Percentiles rank a stretch among this genome's conserved stretches.
These are phyloP conservation scores for Eragrostis curvula DNA, from an alignment of 176 grass and related monocot genomes.

Conservation along the genomic window DNA sequence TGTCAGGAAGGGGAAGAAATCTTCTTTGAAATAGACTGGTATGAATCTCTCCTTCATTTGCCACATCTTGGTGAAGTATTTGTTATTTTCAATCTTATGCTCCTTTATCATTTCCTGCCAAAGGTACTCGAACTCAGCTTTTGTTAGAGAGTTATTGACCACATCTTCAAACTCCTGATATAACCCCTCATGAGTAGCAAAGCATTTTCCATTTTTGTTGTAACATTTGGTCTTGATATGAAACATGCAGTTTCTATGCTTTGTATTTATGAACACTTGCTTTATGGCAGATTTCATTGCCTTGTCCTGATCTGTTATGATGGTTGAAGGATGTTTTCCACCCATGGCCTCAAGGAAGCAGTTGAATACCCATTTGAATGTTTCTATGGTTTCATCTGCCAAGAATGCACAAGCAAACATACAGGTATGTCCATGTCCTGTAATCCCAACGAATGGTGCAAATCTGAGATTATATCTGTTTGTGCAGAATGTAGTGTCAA, in stretches of 20 bases:
- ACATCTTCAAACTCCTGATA: background rate
- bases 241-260: background rate
- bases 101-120: too few relatives aligned
- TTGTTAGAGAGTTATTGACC: background rate
- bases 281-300: background rate
- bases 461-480: too few relatives aligned
- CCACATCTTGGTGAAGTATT: background rate
- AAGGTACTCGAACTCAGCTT: background rate
- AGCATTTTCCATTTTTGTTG: background rate
- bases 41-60: background rate
- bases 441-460: background rate
- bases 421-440: background rate
- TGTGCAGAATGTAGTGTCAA: background rate
- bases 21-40: background rate
- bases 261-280: background rate
- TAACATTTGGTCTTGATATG: background rate
- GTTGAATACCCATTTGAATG: background rate
- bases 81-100: background rate
- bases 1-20: background rate
- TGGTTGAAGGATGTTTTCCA: background rate
- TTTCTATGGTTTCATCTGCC: background rate
- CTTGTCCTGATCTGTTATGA: background rate
- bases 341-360: background rate
- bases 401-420: background rate
- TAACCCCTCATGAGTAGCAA: background rate